These are phyloP conservation scores for Arachnomyces sp. DNA, from an alignment of 2,329 filamentous ascomycete genomes.

Conservation along the genomic window DNA sequence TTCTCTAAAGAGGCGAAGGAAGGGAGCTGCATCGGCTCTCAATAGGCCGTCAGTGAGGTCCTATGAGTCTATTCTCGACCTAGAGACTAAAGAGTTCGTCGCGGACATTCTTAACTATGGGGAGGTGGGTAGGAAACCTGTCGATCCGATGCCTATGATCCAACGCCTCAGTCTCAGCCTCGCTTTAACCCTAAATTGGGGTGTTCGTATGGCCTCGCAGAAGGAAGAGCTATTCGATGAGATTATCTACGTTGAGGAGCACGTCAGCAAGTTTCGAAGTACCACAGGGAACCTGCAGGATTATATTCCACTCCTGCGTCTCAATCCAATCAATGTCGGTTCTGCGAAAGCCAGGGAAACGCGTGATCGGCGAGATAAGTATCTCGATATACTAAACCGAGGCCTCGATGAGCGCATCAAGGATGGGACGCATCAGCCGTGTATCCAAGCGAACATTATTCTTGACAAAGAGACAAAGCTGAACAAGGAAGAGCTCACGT, in stretches of 20 bases:
- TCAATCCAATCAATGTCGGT: constrained; percentile 55
- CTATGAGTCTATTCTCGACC: constrained; percentile 54
- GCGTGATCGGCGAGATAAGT: constrained; percentile 52
- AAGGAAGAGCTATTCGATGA: constrained; percentile 54
- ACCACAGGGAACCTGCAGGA: constrained; percentile 56
- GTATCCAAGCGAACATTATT: constrained; percentile 60
- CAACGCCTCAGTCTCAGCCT: constrained; percentile 56
- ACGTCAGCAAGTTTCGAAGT: constrained; percentile 51
- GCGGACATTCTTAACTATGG: constrained; percentile 53
- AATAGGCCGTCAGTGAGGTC: constrained; percentile 57
- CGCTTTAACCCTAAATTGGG: constrained; percentile 59
- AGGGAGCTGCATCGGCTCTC: constrained; percentile 56
- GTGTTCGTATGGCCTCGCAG: constrained; percentile 51
- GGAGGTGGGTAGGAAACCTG: constrained; percentile 42
- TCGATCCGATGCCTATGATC: constrained; percentile 61
- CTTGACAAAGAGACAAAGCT: constrained; percentile 55
- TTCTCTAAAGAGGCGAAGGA: constrained; percentile 54
- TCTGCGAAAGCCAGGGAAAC: constrained; percentile 52
- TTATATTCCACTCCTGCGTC: constrained; percentile 50
- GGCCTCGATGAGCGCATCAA: constrained; percentile 54
- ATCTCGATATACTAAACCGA: constrained; percentile 49
- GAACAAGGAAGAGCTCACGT: constrained; percentile 54
- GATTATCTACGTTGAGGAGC: constrained; percentile 55
- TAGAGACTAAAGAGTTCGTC: constrained; percentile 56
- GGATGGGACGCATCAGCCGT: constrained; percentile 53